A percentile compares a stretch with the other conserved stretches of the same genome.
These are phyloP conservation scores for Catenaria anguillulae DNA, from an alignment of 371 early-diverging fungal species.

Conservation along the genomic window DNA sequence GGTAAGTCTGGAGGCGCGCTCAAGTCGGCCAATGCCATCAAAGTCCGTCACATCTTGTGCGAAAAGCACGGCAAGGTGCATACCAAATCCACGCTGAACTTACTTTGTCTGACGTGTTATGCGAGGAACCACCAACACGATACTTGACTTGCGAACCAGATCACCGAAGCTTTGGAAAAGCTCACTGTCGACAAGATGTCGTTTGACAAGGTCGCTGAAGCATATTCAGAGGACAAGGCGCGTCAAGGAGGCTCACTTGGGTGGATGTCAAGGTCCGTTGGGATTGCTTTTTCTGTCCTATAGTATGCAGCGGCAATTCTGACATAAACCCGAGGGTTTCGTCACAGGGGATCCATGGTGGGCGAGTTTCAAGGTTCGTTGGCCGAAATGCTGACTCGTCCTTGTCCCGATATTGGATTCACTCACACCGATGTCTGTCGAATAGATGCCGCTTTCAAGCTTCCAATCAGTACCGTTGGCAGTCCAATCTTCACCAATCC, in stretches of 20 bases:
- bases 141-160: background rate
- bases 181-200: slow-evolving; percentile 5
- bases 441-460: background rate
- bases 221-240: slow-evolving; percentile 12
- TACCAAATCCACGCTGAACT: too few species aligned
- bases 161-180: slow-evolving; percentile 9
- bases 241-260: slow-evolving; percentile 9
- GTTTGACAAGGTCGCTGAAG: slow-evolving; percentile 13
- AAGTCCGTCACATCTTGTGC: slow-evolving; percentile 5
- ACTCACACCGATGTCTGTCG: background rate
- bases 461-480: slow-evolving; percentile 11
- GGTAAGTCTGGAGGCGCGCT: too few species aligned
- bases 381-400: too few species aligned
- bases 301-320: too few species aligned
- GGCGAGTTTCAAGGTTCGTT: slow-evolving; percentile 12
- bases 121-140: background rate
- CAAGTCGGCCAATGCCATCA: background rate
- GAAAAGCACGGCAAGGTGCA: slow-evolving; percentile 6
- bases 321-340: too few species aligned
- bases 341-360: slow-evolving; percentile 13
- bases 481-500: slow-evolving; percentile 17
- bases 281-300: too few species aligned
- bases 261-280: slow-evolving; percentile 11
- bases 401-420: too few species aligned
- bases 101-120: background rate